Evolutionary conservation across 2,329 filamentous ascomycete genomes (phyloP).

Genomic region (Phialophora expanda): DNA sequence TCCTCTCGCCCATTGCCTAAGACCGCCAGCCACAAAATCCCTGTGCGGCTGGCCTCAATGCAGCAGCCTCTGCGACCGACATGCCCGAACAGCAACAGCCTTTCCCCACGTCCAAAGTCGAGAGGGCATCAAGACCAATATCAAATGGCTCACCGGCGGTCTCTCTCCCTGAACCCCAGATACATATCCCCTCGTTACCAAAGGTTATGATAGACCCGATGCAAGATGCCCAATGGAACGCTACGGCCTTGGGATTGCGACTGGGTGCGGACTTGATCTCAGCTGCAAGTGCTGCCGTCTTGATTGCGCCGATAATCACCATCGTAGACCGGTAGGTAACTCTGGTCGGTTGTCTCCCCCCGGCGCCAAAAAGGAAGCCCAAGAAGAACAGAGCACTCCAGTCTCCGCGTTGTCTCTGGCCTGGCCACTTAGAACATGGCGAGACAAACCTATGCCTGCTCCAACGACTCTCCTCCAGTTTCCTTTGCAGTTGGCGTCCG

Average conservation of each 20-base stretch:
- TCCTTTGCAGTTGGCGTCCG: background rate
- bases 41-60: slow-evolving; percentile 22
- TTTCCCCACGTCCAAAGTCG: slow-evolving; percentile 10
- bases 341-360: background rate
- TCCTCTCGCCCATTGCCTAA: background rate
- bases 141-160: background rate
- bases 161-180: slow-evolving; percentile 12
- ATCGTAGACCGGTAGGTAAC: slow-evolving; percentile 78
- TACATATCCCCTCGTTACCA: slow-evolving; percentile 17
- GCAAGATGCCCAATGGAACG: slow-evolving; percentile 67
- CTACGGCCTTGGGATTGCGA: slow-evolving; percentile 70
- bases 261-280: slow-evolving; percentile 71
- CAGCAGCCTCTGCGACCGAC: background rate
- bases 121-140: slow-evolving; percentile 16
- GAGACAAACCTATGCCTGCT: background rate
- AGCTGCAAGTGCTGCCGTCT: slow-evolving; percentile 71
- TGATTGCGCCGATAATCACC: slow-evolving; percentile 83
- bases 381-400: background rate
- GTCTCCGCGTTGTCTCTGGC: background rate
- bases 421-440: background rate
- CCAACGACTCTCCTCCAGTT: background rate
- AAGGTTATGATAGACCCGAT: slow-evolving; percentile 20
- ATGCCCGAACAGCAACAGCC: slow-evolving; percentile 19
- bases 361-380: background rate
- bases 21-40: background rate